Evolutionary conservation across 2,329 filamentous ascomycete genomes (phyloP).

Genomic region (Rutstroemia sydowiana): DNA sequence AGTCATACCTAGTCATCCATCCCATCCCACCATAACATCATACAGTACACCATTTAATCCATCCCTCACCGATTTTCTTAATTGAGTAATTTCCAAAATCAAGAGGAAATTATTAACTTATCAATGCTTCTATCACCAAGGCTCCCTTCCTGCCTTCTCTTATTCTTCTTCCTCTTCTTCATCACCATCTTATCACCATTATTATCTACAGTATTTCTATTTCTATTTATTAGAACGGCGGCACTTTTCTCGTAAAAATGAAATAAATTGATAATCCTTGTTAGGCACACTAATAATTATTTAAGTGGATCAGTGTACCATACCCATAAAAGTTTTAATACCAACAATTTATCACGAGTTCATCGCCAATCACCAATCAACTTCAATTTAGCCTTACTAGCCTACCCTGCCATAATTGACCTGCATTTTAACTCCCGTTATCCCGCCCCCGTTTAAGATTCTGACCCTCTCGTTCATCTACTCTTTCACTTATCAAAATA

Average conservation of each 20-base stretch:
- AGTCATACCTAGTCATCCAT: neutral
- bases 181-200: no score
- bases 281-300: neutral
- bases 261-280: neutral
- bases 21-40: no score
- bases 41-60: no score
- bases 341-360: neutral
- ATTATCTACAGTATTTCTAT: no score
- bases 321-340: slow-evolving; percentile 3
- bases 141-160: no score
- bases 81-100: neutral
- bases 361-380: neutral
- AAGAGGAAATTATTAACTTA: neutral
- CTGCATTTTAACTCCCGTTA: slow-evolving; percentile 5
- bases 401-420: neutral
- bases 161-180: no score
- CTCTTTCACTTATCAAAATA: slow-evolving; percentile 1
- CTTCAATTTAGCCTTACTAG: neutral
- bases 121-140: no score
- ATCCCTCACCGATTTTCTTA: neutral
- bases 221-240: no score
- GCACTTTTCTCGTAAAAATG: neutral
- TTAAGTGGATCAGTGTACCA: neutral
- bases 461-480: slow-evolving; percentile 6
- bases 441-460: slow-evolving; percentile 7